Conservation (phyloP, 2,329 filamentous ascomycete genomes). For the Fusarium piperis region DNA sequence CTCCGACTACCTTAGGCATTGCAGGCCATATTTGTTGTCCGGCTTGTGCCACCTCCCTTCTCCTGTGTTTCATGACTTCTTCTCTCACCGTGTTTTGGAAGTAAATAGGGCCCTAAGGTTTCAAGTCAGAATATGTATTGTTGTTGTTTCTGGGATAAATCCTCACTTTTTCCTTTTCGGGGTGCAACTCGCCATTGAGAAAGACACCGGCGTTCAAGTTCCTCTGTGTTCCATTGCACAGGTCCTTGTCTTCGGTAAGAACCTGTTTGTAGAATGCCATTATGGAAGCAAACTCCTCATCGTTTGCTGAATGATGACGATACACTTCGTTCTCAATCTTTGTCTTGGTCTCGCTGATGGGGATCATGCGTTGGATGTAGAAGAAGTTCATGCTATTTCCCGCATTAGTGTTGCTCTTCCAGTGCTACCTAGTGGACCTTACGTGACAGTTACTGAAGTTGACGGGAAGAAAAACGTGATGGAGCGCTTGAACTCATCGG, state of each 20-base stretch:
- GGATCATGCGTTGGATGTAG: constrained; percentile 70
- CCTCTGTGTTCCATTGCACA: constrained; percentile 67
- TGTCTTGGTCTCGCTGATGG: constrained; percentile 58
- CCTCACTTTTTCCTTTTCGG: constrained; percentile 63
- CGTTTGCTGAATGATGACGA: constrained; percentile 65
- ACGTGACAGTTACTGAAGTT: constrained; percentile 61
- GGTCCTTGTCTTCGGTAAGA: constrained; percentile 70
- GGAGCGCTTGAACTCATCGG: constrained; percentile 49
- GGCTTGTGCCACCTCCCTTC: constrained; percentile 53
- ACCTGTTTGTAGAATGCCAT: constrained; percentile 69
- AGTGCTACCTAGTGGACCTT: constrained; percentile 37
- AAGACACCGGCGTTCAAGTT: constrained; percentile 71
- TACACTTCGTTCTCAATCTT: constrained; percentile 70
- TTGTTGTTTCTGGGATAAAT: no score
- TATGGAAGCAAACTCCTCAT: constrained; percentile 65
- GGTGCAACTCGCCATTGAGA: constrained; percentile 70
- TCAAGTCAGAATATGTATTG: background rate
- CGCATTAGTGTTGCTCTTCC: background rate
- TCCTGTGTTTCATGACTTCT: constrained; percentile 55
- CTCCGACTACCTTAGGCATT: constrained; percentile 16
- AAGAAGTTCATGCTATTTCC: constrained; percentile 64
- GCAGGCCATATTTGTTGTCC: constrained; percentile 59
- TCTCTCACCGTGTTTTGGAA: constrained; percentile 60
- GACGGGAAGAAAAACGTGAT: constrained; percentile 43
- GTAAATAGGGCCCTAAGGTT: constrained; percentile 57